Conservation (phyloP, 148 eudicot species). For the Selenicereus undatus region DNA sequence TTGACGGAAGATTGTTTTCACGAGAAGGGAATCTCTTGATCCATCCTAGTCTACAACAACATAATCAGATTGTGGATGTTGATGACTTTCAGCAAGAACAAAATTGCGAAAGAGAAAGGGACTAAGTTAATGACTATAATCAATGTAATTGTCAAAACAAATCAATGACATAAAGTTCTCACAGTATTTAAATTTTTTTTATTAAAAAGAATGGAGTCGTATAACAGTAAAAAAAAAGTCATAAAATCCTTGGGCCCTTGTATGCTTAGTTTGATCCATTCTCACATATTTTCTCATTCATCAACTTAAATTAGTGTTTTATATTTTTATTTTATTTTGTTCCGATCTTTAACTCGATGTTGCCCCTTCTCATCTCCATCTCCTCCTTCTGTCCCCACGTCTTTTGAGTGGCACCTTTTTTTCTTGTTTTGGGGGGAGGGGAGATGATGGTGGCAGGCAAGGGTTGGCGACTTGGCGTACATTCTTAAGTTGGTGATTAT, state of each 20-base stretch:
- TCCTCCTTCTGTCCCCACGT: too few species aligned
- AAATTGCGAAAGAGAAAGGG: constrained; percentile 38
- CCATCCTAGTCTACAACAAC: constrained; percentile 71
- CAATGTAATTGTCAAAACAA: background rate
- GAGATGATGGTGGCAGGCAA: too few species aligned
- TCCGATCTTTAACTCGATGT: too few species aligned
- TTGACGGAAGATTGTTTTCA: constrained; percentile 69
- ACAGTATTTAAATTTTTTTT: too few species aligned
- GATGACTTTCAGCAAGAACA: constrained; percentile 63
- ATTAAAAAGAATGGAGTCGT: background rate
- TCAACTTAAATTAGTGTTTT: too few species aligned
- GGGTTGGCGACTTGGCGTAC: too few species aligned
- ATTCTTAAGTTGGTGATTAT: too few species aligned
- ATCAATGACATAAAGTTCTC: too few species aligned
- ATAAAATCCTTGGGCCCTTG: background rate
- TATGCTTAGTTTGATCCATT: background rate
- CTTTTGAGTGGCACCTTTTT: too few species aligned
- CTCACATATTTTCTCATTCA: background rate
- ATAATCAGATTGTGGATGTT: constrained; percentile 52
- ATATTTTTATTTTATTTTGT: too few species aligned
- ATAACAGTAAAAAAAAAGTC: background rate
- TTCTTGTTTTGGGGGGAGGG: too few species aligned
- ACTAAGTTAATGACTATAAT: background rate
- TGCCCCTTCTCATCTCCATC: too few species aligned
- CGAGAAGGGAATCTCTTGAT: constrained; percentile 72